Base-by-base conservation (phyloP, 257 asterid species). In the Salvia miltiorrhiza region DNA sequence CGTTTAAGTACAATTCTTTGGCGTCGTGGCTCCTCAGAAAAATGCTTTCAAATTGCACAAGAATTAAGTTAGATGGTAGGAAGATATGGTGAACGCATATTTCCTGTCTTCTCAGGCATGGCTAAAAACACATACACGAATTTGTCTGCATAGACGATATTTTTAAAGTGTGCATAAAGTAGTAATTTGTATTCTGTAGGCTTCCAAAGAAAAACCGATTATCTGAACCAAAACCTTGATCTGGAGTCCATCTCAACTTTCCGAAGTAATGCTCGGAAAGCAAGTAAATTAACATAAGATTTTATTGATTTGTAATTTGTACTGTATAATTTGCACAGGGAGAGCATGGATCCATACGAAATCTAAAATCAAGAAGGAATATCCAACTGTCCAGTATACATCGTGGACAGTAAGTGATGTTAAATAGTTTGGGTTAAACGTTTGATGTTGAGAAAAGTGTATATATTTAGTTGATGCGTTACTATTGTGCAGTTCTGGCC, bases 151-250 rank as follows among this genome's bases (percentile, higher is more conserved):
- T 23, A 20, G 58, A 24, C 16, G 1, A 55, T 7, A 4, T 2
- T 26, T 14, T n/a, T n/a, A 13, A 49, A 49, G 56, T 49, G 14
- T 49, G 13, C 7, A 2, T 49, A 49, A 19, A 49, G 24, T 19
- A 20, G 0, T 21, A 49, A 54, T 13, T 1, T 55, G 21, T n/a
- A 28, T 56, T 13, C 2, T 14, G 14, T 8, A 13, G 39, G 12
- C 39, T 13, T 32, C 21, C 20, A 13, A 33, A 45, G 21, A 28
- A 55, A 12, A 10, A 2, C 5, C 4, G 6, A 14, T 2, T 20
- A 3, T 88, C 87, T 88, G 87, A 89, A 86, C 89, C 92, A 86
- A 86, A 90, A 87, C 97, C 98, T 90, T 90, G 85, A 82, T 90
- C 87, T 85, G 88, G 92, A 86, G 92, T 90, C 95, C 97, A 90